Evolutionary conservation across 75 land plant species (phyloP).

Genomic region (Pinus albicaulis): DNA sequence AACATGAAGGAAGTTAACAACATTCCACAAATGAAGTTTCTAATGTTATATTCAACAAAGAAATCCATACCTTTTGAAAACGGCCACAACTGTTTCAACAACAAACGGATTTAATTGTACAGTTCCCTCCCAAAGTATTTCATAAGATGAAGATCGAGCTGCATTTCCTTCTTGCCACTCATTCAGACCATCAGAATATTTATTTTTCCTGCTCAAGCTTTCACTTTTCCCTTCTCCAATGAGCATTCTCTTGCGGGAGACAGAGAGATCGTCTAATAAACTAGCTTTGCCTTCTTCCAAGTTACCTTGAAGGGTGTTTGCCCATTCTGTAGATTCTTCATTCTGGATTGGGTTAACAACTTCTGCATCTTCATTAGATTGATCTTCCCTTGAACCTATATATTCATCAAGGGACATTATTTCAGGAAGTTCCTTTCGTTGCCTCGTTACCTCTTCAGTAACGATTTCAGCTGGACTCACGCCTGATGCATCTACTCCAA

Average conservation of each 20-base stretch:
- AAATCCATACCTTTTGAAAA: conserved; percentile 69
- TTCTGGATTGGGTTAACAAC: background rate
- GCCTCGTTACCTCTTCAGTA: background rate
- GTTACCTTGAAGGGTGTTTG: conserved; percentile 1
- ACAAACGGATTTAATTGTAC: conserved; percentile 65
- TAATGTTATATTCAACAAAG: background rate
- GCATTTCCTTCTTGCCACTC: background rate
- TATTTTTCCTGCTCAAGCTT: background rate
- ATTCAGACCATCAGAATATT: conserved; percentile 14
- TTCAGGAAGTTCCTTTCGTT: conserved; percentile 28
- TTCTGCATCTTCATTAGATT: conserved; percentile 5
- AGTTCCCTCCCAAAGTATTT: conserved; percentile 74
- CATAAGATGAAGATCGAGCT: conserved; percentile 8
- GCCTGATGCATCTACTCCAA: background rate
- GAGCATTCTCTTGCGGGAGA: background rate
- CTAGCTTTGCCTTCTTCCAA: background rate
- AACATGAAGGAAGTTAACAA: background rate
- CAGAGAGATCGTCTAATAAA: background rate
- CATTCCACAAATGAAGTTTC: background rate
- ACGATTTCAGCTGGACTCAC: background rate
- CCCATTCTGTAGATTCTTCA: conserved; percentile 1
- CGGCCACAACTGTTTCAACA: conserved; percentile 40
- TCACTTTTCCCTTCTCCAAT: too few species aligned
- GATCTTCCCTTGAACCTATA: conserved; percentile 42
- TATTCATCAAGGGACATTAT: conserved; percentile 84